Evolutionary conservation across 371 early-diverging fungal species (phyloP), one percentile per base, ranked within the genome.

Genomic region (Nosema muscidifuracis): DNA sequence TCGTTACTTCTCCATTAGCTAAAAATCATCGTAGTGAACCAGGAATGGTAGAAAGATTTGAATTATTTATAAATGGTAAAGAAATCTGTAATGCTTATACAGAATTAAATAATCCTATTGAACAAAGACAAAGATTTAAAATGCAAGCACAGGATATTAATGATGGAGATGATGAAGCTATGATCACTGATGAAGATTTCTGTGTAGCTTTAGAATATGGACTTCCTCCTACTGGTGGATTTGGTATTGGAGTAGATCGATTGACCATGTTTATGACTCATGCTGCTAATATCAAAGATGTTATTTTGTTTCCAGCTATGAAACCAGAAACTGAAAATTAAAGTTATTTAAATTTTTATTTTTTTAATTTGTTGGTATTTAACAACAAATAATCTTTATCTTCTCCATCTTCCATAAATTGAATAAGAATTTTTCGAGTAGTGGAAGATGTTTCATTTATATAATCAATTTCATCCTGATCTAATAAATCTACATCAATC

Each of bases 161-260:
- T 70, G 93, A 92, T 73, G 99, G 99, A 77, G 99, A 98, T 80
- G 96, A 95, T 75, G 99, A 98, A 84, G 97, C 99, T 18, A 97
- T 95, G 87, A 80, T 91, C 77, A 88, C 94, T 67, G 99, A 98
- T 80, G 96, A 98, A 85, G 90, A 87, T 82, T 98, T 95, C 85
- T 93, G 93, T 85, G 89, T 89, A 70, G 88, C 94, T 18, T 87
- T 98, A 42, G 97, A 97, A 86, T 97, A 91, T 81, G 99, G 96
- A 64, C 86, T 98, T 74, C 97, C 97, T 40, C 99, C 99, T 47
- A 97, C 99, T 10, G 94, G 87, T 67, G 94, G 94, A 71, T 93
- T 91, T 90, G 95, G 97, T 76, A 87, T 96, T 86, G 97, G 97
- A 77, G 89, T 98, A 69, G 99, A 98, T 85, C 90, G 99, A 76